Evolutionary conservation across 305 asterid species (phyloP), one percentile per base, ranked within the genome.

Genomic region (Fraxinus dipetala): DNA sequence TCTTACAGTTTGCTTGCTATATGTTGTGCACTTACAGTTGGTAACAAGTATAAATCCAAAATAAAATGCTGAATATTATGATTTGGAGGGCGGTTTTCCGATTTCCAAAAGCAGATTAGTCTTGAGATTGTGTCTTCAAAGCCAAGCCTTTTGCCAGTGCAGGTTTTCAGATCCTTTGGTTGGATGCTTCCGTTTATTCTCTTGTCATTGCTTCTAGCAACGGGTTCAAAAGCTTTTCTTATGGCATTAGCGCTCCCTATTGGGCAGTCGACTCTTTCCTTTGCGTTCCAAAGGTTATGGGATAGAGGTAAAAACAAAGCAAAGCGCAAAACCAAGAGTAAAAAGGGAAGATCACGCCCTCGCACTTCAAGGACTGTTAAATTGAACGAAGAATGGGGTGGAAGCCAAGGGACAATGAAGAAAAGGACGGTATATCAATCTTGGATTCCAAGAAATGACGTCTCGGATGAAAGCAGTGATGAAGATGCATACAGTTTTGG

Each of bases 121-220:
- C 28, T 59, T 20, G 26, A 36, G 32, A 51, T 63, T 40, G 38
- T 34, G 32, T 38, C 70, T 75, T 20, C 38, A 76, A 81, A 59
- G 67, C 61, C 32, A 78, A 80, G n/a, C 82, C 72, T 34, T 82
- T 82, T 70, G 81, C 65, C 61, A 81, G 79, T 88, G 87, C 93
- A 96, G 98, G 98, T 90, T 63, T 93, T 96, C 75, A 72, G 88
- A 80, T 88, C 97, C 56, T 94, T 79, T 43, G 98, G 98, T 74
- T 91, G 89, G 96, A 31, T 77, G 80, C 89, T 93, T 84, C 97
- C 98, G 4, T 85, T 87, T 54, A 87, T 93, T 40, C 10, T 94
- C 30, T 0, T 86, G 4, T 87, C 93, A 5, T 7, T 90, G 89
- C 88, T 96, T 35, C 76, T 94, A 14, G 83, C 89, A 14, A 89